Percentiles rank a stretch among this genome's conserved stretches.
Conservation (phyloP, 352 stramenopile genomes). For the Pythium guiyangense region DNA sequence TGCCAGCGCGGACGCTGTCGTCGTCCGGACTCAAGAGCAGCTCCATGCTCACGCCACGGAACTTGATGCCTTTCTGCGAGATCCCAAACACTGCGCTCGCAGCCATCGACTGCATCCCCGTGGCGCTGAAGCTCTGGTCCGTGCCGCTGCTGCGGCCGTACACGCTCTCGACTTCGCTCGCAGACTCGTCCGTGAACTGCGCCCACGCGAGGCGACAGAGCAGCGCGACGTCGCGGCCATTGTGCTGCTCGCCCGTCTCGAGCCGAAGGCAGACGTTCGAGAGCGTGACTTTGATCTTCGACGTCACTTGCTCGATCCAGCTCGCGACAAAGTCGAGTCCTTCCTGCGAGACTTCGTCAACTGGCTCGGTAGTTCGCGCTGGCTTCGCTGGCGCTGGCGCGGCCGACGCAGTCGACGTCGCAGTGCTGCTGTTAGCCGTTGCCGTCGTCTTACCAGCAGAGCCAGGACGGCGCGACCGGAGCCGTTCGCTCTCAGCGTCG, state of each 20-base stretch:
- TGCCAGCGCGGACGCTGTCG: constrained; percentile 19
- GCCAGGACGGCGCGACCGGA: too few relatives aligned
- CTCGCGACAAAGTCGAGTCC: constrained; percentile 87
- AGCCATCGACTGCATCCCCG: constrained; percentile 69
- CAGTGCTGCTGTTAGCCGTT: not conserved
- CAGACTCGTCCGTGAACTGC: constrained; percentile 83
- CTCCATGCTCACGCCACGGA: constrained; percentile 78
- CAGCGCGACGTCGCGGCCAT: constrained; percentile 59
- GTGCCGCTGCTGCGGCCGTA: constrained; percentile 47
- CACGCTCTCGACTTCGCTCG: constrained; percentile 65
- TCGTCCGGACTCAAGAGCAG: constrained; percentile 63
- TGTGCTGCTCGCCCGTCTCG: constrained; percentile 60
- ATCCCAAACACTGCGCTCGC: constrained; percentile 79
- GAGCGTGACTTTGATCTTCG: constrained; percentile 87
- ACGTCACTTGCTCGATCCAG: constrained; percentile 89
- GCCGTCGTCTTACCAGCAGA: not conserved
- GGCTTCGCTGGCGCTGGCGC: not conserved
- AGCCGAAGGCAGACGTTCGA: constrained; percentile 82
- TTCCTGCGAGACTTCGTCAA: constrained; percentile 85
- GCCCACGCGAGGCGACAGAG: constrained; percentile 75
- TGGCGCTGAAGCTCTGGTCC: constrained; percentile 23
- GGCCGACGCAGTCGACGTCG: not conserved
- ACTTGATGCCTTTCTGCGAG: constrained; percentile 83
- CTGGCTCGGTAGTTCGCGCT: constrained; percentile 23
- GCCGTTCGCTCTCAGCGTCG: not conserved